Percentiles rank a stretch among this genome's conserved stretches.
These are phyloP conservation scores for Sphagnum fallax DNA, from an alignment of 228 moss, liverwort and hornwort species.

Conservation along the genomic window DNA sequence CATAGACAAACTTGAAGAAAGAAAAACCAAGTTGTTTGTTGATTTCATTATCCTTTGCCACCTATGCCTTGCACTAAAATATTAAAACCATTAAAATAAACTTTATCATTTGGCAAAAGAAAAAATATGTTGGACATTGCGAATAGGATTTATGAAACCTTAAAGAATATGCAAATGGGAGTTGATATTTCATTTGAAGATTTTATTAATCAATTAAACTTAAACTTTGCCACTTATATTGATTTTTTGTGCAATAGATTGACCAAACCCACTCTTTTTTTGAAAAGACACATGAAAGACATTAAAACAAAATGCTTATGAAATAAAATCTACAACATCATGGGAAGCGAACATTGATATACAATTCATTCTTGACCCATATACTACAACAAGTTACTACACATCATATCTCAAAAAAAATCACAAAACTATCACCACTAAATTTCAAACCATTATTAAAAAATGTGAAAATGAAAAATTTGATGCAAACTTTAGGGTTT, in stretches of 20 bases:
- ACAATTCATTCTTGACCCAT: neutral
- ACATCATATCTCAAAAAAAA: neutral
- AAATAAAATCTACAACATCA: neutral
- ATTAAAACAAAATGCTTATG: neutral
- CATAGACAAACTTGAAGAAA: neutral
- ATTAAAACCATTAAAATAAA: too few relatives aligned
- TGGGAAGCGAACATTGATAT: neutral
- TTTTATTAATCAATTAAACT: neutral
- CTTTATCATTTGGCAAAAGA: too few relatives aligned
- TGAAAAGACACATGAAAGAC: neutral
- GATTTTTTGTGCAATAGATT: neutral
- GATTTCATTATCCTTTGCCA: too few relatives aligned
- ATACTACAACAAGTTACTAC: neutral
- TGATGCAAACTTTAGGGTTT: neutral
- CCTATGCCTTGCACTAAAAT: too few relatives aligned
- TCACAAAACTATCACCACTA: neutral
- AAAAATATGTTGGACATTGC: too few relatives aligned
- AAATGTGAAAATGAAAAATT: neutral
- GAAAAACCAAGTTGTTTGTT: neutral
- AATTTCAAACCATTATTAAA: neutral
- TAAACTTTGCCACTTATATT: neutral
- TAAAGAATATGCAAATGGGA: neutral
- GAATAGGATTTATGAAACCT: too few relatives aligned
- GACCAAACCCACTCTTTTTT: neutral
- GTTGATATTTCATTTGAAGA: neutral